Evolutionary conservation across 169 alveolate genomes (phyloP).

Genomic region (Babesia bovis): DNA sequence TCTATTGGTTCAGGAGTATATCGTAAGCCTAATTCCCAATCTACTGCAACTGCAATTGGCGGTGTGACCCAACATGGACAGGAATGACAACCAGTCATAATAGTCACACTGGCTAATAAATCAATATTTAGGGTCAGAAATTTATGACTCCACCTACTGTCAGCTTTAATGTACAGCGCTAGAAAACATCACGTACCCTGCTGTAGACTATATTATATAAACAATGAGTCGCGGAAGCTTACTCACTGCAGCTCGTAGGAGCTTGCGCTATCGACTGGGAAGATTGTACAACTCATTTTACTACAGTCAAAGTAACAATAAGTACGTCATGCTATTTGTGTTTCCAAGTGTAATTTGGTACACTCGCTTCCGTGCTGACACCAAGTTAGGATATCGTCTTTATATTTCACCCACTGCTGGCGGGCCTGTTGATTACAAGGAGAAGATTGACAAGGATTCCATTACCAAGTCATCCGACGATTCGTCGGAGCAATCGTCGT

Average conservation of each 20-base stretch:
- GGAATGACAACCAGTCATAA: not conserved
- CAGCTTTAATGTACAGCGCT: too few species aligned
- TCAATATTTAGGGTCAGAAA: too few species aligned
- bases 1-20: too few species aligned
- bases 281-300: slow-evolving; percentile 80
- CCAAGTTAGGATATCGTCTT: slow-evolving; percentile 79
- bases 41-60: too few species aligned
- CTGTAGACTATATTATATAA: not conserved
- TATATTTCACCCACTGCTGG: slow-evolving; percentile 71
- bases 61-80: slow-evolving; percentile 3
- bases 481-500: not conserved
- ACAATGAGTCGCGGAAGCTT: slow-evolving; percentile 3
- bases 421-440: slow-evolving; percentile 59
- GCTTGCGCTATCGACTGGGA: slow-evolving; percentile 73
- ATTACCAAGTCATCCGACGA: slow-evolving; percentile 18
- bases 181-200: not conserved
- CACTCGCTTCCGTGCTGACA: slow-evolving; percentile 81
- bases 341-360: slow-evolving; percentile 82
- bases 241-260: slow-evolving; percentile 61
- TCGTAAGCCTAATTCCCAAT: too few species aligned
- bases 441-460: slow-evolving; percentile 27
- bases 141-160: too few species aligned
- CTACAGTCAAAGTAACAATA: slow-evolving; percentile 83
- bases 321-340: slow-evolving; percentile 77
- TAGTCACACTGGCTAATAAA: not conserved